Percentiles rank a stretch among this genome's conserved stretches.
Evolutionary conservation across 116 monocot species (phyloP).

Genomic region (Posidonia oceanica): DNA sequence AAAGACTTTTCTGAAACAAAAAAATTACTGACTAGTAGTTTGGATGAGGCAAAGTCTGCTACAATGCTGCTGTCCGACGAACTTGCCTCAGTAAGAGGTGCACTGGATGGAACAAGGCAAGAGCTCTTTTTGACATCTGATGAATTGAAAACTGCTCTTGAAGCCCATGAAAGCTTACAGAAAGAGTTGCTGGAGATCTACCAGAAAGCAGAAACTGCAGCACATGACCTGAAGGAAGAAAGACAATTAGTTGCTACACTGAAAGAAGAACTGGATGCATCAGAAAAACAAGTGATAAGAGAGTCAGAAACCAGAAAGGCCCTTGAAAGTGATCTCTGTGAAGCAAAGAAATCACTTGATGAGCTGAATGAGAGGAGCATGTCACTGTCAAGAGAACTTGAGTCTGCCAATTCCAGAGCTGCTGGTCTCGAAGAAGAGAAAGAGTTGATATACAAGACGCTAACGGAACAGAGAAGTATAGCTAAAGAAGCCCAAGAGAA

Average conservation of each 20-base stretch:
- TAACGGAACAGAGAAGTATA: conserved; percentile 41
- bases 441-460: conserved; percentile 44
- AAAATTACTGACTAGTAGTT: conserved; percentile 16
- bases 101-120: conserved; percentile 31
- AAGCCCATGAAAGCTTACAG: conserved; percentile 45
- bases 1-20: conserved; percentile 36
- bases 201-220: conserved; percentile 32
- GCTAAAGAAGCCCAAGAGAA: conserved; percentile 58
- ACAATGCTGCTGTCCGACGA: conserved; percentile 38
- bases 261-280: conserved; percentile 46
- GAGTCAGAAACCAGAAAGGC: conserved; percentile 44
- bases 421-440: conserved; percentile 59
- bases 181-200: conserved; percentile 47
- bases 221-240: conserved; percentile 50
- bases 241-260: conserved; percentile 34
- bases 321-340: conserved; percentile 60
- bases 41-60: conserved; percentile 42
- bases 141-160: conserved; percentile 34
- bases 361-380: conserved; percentile 53
- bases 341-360: conserved; percentile 66
- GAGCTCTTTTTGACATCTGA: conserved; percentile 26
- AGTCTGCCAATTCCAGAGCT: conserved; percentile 25
- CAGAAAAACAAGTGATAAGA: conserved; percentile 27
- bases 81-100: conserved; percentile 42
- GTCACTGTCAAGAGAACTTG: conserved; percentile 55